Evolutionary conservation across 208 protist genomes (phyloP).

Genomic region (Leishmania aethiopica): DNA sequence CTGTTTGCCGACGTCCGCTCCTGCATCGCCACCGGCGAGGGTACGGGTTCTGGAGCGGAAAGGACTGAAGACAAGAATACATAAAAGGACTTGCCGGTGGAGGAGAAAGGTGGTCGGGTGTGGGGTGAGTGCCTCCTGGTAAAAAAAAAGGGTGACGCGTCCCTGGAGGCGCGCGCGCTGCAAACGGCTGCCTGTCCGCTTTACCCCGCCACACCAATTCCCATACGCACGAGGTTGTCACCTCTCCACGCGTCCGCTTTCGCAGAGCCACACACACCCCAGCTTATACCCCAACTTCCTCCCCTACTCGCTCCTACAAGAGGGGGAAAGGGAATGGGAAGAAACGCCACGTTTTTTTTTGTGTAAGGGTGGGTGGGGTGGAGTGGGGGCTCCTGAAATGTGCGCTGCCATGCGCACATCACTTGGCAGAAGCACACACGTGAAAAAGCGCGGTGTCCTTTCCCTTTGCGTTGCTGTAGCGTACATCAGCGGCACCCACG

Average conservation of each 20-base stretch:
- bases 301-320: neutral
- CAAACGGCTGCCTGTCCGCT: neutral
- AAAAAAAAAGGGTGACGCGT: neutral
- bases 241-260: neutral
- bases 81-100: neutral
- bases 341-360: too few relatives aligned
- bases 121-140: neutral
- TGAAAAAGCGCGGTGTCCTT: neutral
- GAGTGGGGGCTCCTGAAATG: neutral
- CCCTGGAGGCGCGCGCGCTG: neutral
- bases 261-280: neutral
- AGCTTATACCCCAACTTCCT: neutral
- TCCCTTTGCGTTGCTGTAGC: neutral
- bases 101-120: neutral
- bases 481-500: neutral
- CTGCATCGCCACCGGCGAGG: neutral
- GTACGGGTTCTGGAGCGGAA: neutral
- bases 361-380: too few relatives aligned
- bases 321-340: neutral
- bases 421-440: neutral
- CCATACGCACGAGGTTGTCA: neutral
- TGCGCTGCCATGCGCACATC: neutral
- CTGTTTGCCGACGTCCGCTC: neutral
- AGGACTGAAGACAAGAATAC: neutral
- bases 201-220: neutral